phyloP scores from a whole-genome alignment of 306 rosid genomes.

The Fragaria vesca region DNA sequence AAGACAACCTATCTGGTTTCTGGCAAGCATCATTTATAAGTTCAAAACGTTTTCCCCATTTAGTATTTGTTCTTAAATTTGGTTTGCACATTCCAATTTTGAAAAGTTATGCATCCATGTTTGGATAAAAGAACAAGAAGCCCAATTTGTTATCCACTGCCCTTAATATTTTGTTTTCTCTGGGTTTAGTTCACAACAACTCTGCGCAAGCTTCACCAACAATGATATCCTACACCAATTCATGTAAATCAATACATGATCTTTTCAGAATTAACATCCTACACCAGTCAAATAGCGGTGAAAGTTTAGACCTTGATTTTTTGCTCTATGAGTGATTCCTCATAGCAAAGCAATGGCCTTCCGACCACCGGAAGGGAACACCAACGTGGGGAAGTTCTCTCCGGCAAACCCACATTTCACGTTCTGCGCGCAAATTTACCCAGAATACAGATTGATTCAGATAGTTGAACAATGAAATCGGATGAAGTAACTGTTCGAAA shows the following conservation, averaged over 20 bases:
- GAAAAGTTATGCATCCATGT: neutral
- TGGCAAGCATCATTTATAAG: neutral
- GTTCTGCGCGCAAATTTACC: conserved; percentile 62
- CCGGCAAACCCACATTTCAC: conserved; percentile 98
- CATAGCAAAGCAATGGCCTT: conserved; percentile 94
- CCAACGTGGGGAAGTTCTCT: conserved; percentile 93
- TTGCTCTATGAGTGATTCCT: conserved; percentile 91
- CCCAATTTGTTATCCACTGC: no score
- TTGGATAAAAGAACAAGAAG: no score
- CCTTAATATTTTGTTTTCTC: no score
- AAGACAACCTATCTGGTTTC: neutral
- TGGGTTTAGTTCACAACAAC: conserved; percentile 9
- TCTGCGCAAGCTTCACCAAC: conserved; percentile 94
- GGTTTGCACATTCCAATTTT: neutral
- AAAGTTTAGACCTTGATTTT: conserved; percentile 58
- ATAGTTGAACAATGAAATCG: neutral
- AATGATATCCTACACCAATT: conserved; percentile 63
- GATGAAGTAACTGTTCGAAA: neutral
- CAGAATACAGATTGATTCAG: neutral
- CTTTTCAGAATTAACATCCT: conserved; percentile 26
- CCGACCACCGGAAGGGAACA: conserved; percentile 99
- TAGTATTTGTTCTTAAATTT: neutral
- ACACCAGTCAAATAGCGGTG: conserved; percentile 26
- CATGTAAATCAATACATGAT: neutral
- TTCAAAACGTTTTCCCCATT: neutral